These are phyloP conservation scores for Macrolepiota dolichaula DNA, from an alignment of 768 basidiomycete genomes.

Conservation along the genomic window DNA sequence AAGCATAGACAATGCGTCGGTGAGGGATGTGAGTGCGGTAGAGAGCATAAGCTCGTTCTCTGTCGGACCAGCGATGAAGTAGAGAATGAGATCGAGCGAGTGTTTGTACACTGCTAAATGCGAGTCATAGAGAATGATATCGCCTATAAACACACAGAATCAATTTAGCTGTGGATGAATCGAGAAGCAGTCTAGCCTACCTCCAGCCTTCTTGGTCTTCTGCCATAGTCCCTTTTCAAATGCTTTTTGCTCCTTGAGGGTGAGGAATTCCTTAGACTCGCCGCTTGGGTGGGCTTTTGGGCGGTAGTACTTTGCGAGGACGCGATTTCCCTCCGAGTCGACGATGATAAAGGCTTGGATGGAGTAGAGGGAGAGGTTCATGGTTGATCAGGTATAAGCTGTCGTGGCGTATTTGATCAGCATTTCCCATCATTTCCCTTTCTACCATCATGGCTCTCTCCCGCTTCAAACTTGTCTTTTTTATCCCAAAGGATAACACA, in stretches of 20 bases:
- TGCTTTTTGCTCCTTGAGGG: constrained; percentile 87
- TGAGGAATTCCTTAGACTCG: constrained; percentile 59
- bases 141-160: constrained; percentile 47
- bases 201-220: constrained; percentile 92
- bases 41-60: constrained; percentile 98
- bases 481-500: constrained; percentile 41
- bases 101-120: constrained; percentile 93
- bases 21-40: constrained; percentile 76
- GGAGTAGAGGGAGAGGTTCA: constrained; percentile 89
- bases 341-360: constrained; percentile 86
- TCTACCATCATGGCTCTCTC: constrained; percentile 18
- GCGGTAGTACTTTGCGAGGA: constrained; percentile 93
- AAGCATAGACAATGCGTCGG: constrained; percentile 82
- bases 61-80: constrained; percentile 80
- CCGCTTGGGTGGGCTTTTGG: constrained; percentile 63
- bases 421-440: not conserved
- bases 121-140: constrained; percentile 88
- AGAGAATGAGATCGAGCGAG: constrained; percentile 93
- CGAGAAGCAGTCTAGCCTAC: constrained; percentile 38
- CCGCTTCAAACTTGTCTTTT: constrained; percentile 54
- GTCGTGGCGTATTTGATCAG: not conserved
- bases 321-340: constrained; percentile 93
- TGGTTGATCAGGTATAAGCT: constrained; percentile 15
- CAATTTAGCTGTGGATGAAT: not conserved
- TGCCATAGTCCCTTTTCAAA: constrained; percentile 96